These are phyloP conservation scores for Suhomyces atakaporum DNA, from an alignment of 1,139 yeast genomes.

Conservation along the genomic window DNA sequence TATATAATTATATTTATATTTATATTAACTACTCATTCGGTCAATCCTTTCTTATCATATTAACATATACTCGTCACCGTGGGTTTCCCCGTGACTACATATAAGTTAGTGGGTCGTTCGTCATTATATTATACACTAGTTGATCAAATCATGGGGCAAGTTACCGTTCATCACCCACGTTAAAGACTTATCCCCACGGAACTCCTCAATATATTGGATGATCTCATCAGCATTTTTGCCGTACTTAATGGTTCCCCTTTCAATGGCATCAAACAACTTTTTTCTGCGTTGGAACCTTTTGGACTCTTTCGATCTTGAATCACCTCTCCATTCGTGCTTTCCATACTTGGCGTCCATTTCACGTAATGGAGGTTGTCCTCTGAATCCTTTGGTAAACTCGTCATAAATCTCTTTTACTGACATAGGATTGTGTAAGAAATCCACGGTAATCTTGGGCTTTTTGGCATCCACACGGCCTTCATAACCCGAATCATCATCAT, in stretches of 20 bases:
- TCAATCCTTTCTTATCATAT: no score
- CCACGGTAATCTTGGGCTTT: constrained; percentile 40
- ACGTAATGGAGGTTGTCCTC: constrained; percentile 48
- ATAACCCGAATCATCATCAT: constrained; percentile 8
- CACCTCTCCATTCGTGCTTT: constrained; percentile 51
- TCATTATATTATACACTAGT: constrained; percentile 3
- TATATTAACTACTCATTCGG: background rate
- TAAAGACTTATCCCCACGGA: constrained; percentile 45
- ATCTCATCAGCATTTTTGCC: constrained; percentile 47
- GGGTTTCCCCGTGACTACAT: no score
- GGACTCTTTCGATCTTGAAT: constrained; percentile 48
- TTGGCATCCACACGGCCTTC: constrained; percentile 21
- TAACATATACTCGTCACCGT: background rate
- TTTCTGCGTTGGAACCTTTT: constrained; percentile 49
- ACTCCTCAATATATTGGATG: constrained; percentile 44
- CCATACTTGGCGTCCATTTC: constrained; percentile 49
- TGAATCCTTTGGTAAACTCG: constrained; percentile 48
- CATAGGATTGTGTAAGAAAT: constrained; percentile 49
- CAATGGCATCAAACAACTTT: constrained; percentile 48
- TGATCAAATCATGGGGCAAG: constrained; percentile 38
- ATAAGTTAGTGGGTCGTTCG: no score
- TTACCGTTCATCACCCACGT: constrained; percentile 56
- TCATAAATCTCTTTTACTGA: constrained; percentile 49
- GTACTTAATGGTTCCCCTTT: constrained; percentile 43
- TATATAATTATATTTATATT: no score